Percentiles rank a stretch among this genome's conserved stretches.
Evolutionary conservation across 148 eudicot species (phyloP).

Genomic region (Pouteria glomerata): DNA sequence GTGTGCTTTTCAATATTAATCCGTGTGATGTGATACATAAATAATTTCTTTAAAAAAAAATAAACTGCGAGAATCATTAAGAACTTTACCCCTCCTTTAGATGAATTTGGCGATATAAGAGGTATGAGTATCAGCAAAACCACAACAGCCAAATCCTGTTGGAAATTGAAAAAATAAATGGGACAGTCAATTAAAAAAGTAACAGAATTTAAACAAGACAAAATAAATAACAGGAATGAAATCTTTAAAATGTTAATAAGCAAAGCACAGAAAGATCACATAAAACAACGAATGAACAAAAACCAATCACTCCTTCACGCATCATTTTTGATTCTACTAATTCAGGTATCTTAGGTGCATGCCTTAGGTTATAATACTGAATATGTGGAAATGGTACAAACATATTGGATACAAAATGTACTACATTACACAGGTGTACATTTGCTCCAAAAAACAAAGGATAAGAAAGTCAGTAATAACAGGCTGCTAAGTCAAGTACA

Average conservation of each 20-base stretch:
- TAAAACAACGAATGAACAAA: not conserved
- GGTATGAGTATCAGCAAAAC: conserved; percentile 97
- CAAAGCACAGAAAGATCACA: not conserved
- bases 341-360: not conserved
- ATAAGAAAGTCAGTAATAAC: not conserved
- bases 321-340: not conserved
- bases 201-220: not conserved
- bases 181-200: not conserved
- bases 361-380: not conserved
- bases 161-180: conserved; percentile 1
- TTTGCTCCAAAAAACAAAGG: not conserved
- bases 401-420: not conserved
- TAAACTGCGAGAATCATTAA: conserved; percentile 11
- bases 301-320: not conserved
- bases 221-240: no score
- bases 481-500: not conserved
- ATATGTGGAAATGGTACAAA: not conserved
- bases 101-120: conserved; percentile 93
- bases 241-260: no score
- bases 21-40: not conserved
- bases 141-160: conserved; percentile 97
- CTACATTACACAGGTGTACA: not conserved
- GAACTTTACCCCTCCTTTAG: conserved; percentile 95
- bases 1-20: no score
- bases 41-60: no score